Percentiles rank a stretch among this genome's conserved stretches.
phyloP scores from a whole-genome alignment of 768 basidiomycete genomes.

The Mycena albidolilacea region DNA sequence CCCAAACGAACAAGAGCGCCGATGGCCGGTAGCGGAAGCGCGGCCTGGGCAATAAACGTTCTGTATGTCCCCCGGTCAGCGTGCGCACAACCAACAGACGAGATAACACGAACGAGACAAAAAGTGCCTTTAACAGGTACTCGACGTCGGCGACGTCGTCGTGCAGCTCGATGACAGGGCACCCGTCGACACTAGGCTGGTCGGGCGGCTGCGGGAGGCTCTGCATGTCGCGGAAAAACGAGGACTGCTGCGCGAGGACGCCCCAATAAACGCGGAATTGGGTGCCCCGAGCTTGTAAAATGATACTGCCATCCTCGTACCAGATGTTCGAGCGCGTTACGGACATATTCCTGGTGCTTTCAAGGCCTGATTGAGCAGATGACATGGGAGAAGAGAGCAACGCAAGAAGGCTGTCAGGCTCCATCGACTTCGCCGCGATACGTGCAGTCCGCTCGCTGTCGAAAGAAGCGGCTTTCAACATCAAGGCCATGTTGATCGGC shows the following conservation, averaged over 20 bases:
- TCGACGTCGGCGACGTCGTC: not conserved
- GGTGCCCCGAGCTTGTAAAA: not conserved
- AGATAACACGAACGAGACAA: not conserved
- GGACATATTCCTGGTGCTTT: too few relatives aligned
- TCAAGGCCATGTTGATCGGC: conserved; percentile 78
- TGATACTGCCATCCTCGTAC: not conserved
- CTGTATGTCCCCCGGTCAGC: not conserved
- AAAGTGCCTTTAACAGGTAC: not conserved
- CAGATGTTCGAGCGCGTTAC: not conserved
- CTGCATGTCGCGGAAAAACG: not conserved
- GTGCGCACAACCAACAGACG: not conserved
- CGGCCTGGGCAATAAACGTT: not conserved
- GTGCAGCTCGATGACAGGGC: too few relatives aligned
- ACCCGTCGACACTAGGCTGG: not conserved
- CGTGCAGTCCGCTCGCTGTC: conserved; percentile 71
- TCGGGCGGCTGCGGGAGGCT: not conserved
- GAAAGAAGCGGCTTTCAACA: conserved; percentile 80
- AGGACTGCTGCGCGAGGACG: not conserved
- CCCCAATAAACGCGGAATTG: not conserved
- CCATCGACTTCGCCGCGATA: conserved; percentile 73
- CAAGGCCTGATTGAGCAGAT: too few relatives aligned
- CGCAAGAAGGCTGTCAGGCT: conserved; percentile 71
- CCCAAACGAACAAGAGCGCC: not conserved
- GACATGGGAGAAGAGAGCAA: conserved; percentile 56
- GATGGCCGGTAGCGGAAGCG: not conserved